Evolutionary conservation across 108 stramenopile species (phyloP), one percentile per base, ranked within the genome.

Genomic region (Discostella stelligeroides): DNA sequence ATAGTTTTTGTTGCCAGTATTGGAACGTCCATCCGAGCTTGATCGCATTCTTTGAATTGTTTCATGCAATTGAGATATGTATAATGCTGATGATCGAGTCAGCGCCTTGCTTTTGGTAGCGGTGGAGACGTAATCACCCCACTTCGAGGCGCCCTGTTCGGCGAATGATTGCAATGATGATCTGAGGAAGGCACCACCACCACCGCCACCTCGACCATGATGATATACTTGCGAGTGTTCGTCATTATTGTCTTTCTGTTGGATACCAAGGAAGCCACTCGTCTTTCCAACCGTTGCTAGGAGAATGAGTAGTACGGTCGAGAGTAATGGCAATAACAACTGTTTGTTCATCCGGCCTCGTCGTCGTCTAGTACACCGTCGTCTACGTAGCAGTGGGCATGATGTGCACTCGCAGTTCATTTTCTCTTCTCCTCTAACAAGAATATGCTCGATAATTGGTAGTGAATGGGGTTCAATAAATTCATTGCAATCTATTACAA

Each of bases 101-200:
- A 17, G 4, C 24, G 24, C 45, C 13, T 41, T 41, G 17, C 23
- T 23, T 63, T 63, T 28, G 11, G 39, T 20, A 42, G 45, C 7
- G 38, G 9, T 39, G 37, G 74, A 46, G 28, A 68, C 46, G 30
- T 76, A 62, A 58, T 64, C 53, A 30, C 68, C 68, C 76, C 76
- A 76, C 17, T 42, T 56, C 13, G 76, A 41, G 43, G 76, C 68
- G 13, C 76, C 76, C 13, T 57, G 40, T 7, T 69, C 43, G 24
- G 68, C 68, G n/a, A 76, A 13, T 0, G 58, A 59, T 23, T 50
- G 41, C 7, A 70, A 20, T 14, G 66, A 67, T n/a, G 58, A 40
- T n/a, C 34, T 24, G 39, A 70, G 11, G 39, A 57, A 42, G 8
- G 54, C 55, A 23, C n/a, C 30, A 14, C 55, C n/a, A n/a, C n/a